A percentile compares a stretch with the other conserved stretches of the same genome.
phyloP scores from a whole-genome alignment of 768 basidiomycete genomes.

The Amanita inopinata region DNA sequence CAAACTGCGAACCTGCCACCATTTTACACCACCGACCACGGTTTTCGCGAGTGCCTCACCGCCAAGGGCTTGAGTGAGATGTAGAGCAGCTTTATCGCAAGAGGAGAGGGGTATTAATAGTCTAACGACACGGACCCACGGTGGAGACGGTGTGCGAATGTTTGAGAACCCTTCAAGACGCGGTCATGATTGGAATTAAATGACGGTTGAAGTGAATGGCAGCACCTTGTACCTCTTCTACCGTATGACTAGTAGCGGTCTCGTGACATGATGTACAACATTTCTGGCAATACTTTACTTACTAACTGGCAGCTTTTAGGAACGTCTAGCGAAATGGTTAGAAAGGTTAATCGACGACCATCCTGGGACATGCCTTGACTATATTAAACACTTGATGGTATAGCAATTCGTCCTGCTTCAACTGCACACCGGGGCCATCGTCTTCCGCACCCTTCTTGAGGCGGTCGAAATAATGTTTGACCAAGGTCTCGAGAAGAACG shows the following conservation, averaged over 20 bases:
- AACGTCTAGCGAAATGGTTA: conserved; percentile 43
- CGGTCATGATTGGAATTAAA: neutral
- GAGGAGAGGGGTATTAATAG: conserved; percentile 63
- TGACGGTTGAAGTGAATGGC: neutral
- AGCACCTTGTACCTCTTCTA: conserved; percentile 69
- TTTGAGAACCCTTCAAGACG: conserved; percentile 60
- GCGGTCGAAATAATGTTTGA: conserved; percentile 78
- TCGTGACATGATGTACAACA: conserved; percentile 1
- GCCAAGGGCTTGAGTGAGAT: conserved; percentile 71
- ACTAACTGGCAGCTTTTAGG: conserved; percentile 62
- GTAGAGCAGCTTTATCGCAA: conserved; percentile 65
- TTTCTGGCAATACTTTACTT: conserved; percentile 18
- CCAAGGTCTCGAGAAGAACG: conserved; percentile 63
- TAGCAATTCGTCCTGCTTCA: conserved; percentile 66
- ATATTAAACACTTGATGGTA: conserved; percentile 77
- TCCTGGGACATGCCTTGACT: conserved; percentile 43
- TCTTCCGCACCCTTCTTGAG: conserved; percentile 34
- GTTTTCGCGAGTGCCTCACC: conserved; percentile 66
- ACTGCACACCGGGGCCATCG: conserved; percentile 31
- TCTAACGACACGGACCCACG: conserved; percentile 69
- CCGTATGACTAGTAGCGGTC: conserved; percentile 51
- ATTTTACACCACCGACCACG: conserved; percentile 83
- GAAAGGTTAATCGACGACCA: neutral
- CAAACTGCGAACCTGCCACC: conserved; percentile 94
- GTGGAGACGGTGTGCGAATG: conserved; percentile 74